Base-by-base conservation (phyloP, 2,329 filamentous ascomycete species). In the Cercospora sp. region DNA sequence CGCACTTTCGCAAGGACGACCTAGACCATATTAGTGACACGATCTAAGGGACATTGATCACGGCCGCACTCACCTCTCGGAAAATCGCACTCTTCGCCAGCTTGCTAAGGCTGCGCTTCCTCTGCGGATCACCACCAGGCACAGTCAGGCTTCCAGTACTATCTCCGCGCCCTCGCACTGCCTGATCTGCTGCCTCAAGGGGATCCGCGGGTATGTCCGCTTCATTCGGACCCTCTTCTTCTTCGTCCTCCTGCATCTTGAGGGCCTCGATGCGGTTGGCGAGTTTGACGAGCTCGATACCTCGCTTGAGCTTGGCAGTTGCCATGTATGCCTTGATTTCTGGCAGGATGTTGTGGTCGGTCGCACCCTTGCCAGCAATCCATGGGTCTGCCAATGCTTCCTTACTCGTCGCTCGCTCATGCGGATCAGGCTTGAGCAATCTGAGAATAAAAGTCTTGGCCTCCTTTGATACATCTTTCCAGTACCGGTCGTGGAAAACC, bases 401-500 rank as follows among this genome's bases (percentile, higher is more conserved):
- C 10, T 51, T 45, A 60, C 92, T 96, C 1, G 90, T 90, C 75
- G 89, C 89, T 74, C 96, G 90, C 74, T 91, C 87, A 59, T 89
- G 86, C 1, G 93, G 91, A 72, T 92, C 87, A 3, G 93, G 89
- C 73, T 94, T 90, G 67, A 99, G 86, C 28, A 99, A 86, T 66
- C 84, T 83, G 69, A 90, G 83, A 81, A 99, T 98, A 79, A 99
- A 99, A 73, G 94, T 89, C 83, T 98, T 99, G 72, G 94, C 95
- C 73, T 98, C 94, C 60, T 91, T 86, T 79, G 94, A 97, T 75
- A 99, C 95, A 74, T 97, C 95, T 79, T 93, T 95, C 95, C 95
- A 99, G 83, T 98, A 99, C 66, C 94, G 89, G 78, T 97, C 94
- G 80, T 99, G 95, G 87, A 98, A 99, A 64, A 97, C 87, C 68